Evolutionary conservation across 768 basidiomycete genomes (phyloP).

Genomic region (Rhodotorula kratochvilovae): DNA sequence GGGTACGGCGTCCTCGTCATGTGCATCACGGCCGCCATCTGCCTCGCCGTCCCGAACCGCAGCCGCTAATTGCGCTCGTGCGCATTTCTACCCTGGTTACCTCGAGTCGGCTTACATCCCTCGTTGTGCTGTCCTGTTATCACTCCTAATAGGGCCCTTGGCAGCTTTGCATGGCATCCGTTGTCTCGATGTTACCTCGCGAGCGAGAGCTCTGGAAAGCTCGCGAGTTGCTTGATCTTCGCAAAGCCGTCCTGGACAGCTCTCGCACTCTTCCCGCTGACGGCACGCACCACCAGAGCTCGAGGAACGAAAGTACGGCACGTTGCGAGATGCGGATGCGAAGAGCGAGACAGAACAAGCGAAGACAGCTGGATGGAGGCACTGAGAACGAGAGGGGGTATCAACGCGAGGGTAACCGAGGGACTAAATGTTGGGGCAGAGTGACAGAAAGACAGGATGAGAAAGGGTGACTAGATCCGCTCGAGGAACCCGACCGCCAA

Average conservation of each 20-base stretch:
- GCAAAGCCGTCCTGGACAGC: no score
- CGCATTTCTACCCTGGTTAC: not conserved
- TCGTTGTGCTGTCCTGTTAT: no score
- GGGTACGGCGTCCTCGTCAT: conserved; percentile 11
- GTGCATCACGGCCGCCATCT: conserved; percentile 19
- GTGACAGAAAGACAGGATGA: not conserved
- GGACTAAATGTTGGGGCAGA: not conserved
- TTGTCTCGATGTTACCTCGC: no score
- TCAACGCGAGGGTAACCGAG: not conserved
- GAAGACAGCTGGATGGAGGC: not conserved
- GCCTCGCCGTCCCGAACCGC: conserved; percentile 18
- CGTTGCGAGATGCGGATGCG: no score
- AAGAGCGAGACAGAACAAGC: not conserved
- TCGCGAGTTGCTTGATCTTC: no score
- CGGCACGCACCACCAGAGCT: no score
- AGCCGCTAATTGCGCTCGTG: not conserved
- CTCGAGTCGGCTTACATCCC: no score
- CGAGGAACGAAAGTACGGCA: not conserved
- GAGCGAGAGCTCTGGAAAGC: no score
- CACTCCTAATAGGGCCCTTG: no score
- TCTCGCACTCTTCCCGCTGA: no score
- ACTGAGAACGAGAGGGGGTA: not conserved
- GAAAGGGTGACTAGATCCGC: conserved; percentile 21
- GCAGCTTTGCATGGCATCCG: no score
- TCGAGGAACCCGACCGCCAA: conserved; percentile 48